These are phyloP conservation scores for Penicillium odoratum DNA, from an alignment of 495 filamentous ascomycete species.

Conservation along the genomic window DNA sequence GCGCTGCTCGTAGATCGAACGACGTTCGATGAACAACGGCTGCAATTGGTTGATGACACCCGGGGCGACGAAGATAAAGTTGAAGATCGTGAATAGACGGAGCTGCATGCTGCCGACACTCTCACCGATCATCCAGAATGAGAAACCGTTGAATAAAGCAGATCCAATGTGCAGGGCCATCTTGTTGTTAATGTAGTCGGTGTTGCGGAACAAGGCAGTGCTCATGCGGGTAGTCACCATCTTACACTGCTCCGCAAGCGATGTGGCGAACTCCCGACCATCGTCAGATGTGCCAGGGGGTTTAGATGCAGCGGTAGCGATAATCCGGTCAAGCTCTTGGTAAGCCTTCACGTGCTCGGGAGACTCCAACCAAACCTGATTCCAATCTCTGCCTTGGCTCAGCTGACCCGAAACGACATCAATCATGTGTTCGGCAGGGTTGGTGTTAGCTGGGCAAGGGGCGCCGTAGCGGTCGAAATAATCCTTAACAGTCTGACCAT, in stretches of 20 bases:
- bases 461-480: slow-evolving; percentile 81
- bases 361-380: slow-evolving; percentile 62
- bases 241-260: slow-evolving; percentile 56
- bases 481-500: slow-evolving; percentile 53
- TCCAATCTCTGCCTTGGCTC: slow-evolving; percentile 55
- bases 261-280: slow-evolving; percentile 57
- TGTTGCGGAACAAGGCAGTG: slow-evolving; percentile 58
- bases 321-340: slow-evolving; percentile 57
- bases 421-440: slow-evolving; percentile 90
- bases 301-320: slow-evolving; percentile 37
- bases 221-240: slow-evolving; percentile 59
- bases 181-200: slow-evolving; percentile 67
- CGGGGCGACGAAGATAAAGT: slow-evolving; percentile 51
- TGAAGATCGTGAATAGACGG: slow-evolving; percentile 49
- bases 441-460: slow-evolving; percentile 68
- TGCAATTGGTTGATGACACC: slow-evolving; percentile 53
- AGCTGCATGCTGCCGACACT: slow-evolving; percentile 33
- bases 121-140: slow-evolving; percentile 40
- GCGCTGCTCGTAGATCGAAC: slow-evolving; percentile 51
- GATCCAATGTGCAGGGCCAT: slow-evolving; percentile 41
- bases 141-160: slow-evolving; percentile 44
- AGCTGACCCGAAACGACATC: slow-evolving; percentile 63
- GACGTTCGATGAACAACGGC: slow-evolving; percentile 54
- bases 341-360: slow-evolving; percentile 43
- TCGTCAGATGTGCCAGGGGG: slow-evolving; percentile 36